Conservation (phyloP, 2,329 filamentous ascomycete genomes). For the Pseudogymnoascus sp. region DNA sequence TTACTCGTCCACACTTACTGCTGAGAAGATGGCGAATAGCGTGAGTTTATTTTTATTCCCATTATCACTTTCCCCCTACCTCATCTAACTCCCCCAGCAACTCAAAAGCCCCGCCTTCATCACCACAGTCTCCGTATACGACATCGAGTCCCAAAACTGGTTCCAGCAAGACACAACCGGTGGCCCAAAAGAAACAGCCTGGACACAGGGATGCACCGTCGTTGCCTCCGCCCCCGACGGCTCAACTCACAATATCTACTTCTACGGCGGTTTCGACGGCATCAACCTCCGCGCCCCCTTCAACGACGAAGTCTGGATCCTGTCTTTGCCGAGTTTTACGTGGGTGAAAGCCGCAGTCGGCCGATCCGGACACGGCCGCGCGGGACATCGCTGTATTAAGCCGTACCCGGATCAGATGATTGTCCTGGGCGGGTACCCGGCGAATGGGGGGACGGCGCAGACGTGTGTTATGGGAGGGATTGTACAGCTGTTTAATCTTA, state of each 20-base stretch:
- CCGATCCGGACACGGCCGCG: slow-evolving; percentile 46
- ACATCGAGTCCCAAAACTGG: slow-evolving; percentile 62
- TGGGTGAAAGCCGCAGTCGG: slow-evolving; percentile 53
- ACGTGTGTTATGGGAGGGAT: slow-evolving; percentile 45
- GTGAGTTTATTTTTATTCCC: slow-evolving; percentile 25
- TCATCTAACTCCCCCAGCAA: slow-evolving; percentile 35
- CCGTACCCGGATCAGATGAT: slow-evolving; percentile 76
- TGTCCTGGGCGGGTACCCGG: slow-evolving; percentile 58
- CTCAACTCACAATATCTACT: slow-evolving; percentile 75
- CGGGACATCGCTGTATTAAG: slow-evolving; percentile 67
- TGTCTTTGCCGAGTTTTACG: slow-evolving; percentile 71
- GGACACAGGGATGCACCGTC: slow-evolving; percentile 63
- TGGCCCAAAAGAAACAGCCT: slow-evolving; percentile 41
- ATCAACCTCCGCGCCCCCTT: slow-evolving; percentile 32
- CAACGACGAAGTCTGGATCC: slow-evolving; percentile 67
- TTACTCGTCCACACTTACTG: slow-evolving; percentile 16
- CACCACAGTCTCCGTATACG: slow-evolving; percentile 65
- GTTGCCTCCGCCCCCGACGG: slow-evolving; percentile 61
- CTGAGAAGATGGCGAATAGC: slow-evolving; percentile 30
- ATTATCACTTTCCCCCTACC: not conserved
- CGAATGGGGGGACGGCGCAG: slow-evolving; percentile 21
- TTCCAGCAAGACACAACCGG: slow-evolving; percentile 57
- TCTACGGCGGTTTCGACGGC: slow-evolving; percentile 67
- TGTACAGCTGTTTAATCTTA: slow-evolving; percentile 66
- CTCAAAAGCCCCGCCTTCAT: slow-evolving; percentile 62